Evolutionary conservation across 2,329 filamentous ascomycete species (phyloP).

Genomic region (Cercospora berteroae): DNA sequence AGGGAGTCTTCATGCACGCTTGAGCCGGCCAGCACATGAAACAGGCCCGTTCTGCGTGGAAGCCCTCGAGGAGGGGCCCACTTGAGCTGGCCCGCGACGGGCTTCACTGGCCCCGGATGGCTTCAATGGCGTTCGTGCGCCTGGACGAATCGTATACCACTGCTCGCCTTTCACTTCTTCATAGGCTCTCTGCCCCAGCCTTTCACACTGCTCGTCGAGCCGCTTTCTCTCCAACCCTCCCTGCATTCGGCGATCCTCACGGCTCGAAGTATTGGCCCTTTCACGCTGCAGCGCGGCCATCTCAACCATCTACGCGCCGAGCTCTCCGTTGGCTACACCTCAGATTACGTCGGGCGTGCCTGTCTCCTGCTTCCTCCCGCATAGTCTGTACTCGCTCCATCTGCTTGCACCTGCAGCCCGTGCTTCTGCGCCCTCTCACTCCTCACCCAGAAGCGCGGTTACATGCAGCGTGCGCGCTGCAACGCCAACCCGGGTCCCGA

Average conservation of each 20-base stretch:
- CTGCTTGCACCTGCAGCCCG: slow-evolving; percentile 28
- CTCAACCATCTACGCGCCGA: slow-evolving; percentile 32
- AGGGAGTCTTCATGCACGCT: slow-evolving; percentile 11
- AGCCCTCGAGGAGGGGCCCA: slow-evolving; percentile 22
- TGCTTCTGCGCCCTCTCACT: background rate
- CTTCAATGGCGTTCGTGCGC: slow-evolving; percentile 24
- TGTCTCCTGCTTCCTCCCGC: slow-evolving; percentile 22
- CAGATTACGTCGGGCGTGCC: slow-evolving; percentile 28
- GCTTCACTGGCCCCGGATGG: slow-evolving; percentile 14
- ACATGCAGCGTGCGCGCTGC: slow-evolving; percentile 41
- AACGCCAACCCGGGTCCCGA: slow-evolving; percentile 25
- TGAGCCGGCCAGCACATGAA: slow-evolving; percentile 29
- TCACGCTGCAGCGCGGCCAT: slow-evolving; percentile 8
- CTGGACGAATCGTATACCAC: slow-evolving; percentile 32
- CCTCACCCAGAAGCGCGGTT: slow-evolving; percentile 37
- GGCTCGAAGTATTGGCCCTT: slow-evolving; percentile 1
- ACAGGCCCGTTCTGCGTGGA: slow-evolving; percentile 29
- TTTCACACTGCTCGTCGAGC: slow-evolving; percentile 33
- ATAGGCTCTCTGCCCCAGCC: slow-evolving; percentile 34
- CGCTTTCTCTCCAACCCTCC: slow-evolving; percentile 22
- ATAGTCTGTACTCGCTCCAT: slow-evolving; percentile 22
- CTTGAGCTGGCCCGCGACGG: slow-evolving; percentile 13
- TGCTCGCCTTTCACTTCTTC: slow-evolving; percentile 23
- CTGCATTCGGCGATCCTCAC: slow-evolving; percentile 20
- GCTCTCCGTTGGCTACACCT: slow-evolving; percentile 28